A percentile compares a stretch with the other conserved stretches of the same genome.
Conservation (phyloP, 257 asterid genomes). For the Marsdenia floribunda region DNA sequence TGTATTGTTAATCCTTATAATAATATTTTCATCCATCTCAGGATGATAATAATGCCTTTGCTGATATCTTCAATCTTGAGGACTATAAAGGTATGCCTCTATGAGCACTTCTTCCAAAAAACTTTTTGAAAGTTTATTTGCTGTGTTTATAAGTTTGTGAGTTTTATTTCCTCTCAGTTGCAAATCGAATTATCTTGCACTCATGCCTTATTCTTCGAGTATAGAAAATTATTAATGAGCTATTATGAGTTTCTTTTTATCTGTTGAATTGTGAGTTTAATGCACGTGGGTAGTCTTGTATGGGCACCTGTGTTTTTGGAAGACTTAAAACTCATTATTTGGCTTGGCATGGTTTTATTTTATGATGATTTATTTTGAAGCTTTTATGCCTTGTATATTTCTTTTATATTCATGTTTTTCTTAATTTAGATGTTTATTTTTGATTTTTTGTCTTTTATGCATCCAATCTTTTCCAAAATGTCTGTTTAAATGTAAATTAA, state of each 20-base stretch:
- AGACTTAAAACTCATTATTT: background rate
- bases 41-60: slow-evolving; percentile 80
- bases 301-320: background rate
- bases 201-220: background rate
- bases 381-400: background rate
- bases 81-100: slow-evolving; percentile 78
- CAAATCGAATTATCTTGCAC: background rate
- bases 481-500: background rate
- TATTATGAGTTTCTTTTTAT: background rate
- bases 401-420: background rate
- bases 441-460: background rate
- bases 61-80: slow-evolving; percentile 83
- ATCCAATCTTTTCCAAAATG: background rate
- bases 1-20: slow-evolving; percentile 11
- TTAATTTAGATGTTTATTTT: background rate
- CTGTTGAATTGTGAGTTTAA: background rate
- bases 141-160: background rate
- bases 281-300: background rate
- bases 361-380: background rate
- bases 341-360: slow-evolving; percentile 1
- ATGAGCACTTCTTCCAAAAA: slow-evolving; percentile 2
- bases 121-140: slow-evolving; percentile 1
- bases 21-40: slow-evolving; percentile 28
- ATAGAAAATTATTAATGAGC: background rate
- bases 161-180: background rate